Base-by-base conservation (phyloP, 2,329 filamentous ascomycete genomes). In the Ilyonectria robusta region DNA sequence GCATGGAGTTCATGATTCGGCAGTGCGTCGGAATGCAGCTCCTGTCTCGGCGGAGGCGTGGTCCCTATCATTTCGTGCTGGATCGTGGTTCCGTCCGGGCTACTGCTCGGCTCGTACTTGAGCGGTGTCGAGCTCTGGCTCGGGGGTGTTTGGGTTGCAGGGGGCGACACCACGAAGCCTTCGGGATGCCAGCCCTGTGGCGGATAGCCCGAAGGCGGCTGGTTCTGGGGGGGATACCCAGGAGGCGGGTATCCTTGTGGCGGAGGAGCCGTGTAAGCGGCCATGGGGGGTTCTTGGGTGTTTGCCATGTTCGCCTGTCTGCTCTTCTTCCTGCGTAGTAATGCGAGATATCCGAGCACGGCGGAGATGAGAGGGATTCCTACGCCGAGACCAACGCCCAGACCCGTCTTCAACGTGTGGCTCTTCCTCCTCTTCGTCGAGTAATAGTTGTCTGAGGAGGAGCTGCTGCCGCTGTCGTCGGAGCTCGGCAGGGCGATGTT, bases 61-160 rank as follows among this genome's bases (percentile, higher is more conserved):
- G 48, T 65, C 10, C 44, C 62, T 57, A 65, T 48, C 50, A 60
- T 60, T 46, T 60, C 62, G 23, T 60, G 61, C 46, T 47, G 58
- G 8, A 29, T 57, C n/a, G 48, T 33, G 7, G 2, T n/a, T 13
- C 47, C 47, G 0, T 19, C 48, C 17, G n/a, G 48, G 9, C 48
- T 31, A 19, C 26, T 57, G 26, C 35, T 60, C 19, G 50, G 51
- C 50, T 44, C 57, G 33, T 48, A 40, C 26, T 65, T 65, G 5
- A n/a, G 23, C 10, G 62, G 35, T 9, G 40, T 60, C 50, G 31
- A 60, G 15, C 51, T 40, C 37, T 40, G 37, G 13, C 10, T 15
- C 33, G 33, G 33, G 8, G 13, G 10, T 8, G 15, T 40, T 17
- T 40, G 37, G 37, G 17, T 17, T 17, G 40, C 3, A n/a, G 60